phyloP scores from a whole-genome alignment of 2,329 filamentous ascomycete species.

The Fusarium algeriense region DNA sequence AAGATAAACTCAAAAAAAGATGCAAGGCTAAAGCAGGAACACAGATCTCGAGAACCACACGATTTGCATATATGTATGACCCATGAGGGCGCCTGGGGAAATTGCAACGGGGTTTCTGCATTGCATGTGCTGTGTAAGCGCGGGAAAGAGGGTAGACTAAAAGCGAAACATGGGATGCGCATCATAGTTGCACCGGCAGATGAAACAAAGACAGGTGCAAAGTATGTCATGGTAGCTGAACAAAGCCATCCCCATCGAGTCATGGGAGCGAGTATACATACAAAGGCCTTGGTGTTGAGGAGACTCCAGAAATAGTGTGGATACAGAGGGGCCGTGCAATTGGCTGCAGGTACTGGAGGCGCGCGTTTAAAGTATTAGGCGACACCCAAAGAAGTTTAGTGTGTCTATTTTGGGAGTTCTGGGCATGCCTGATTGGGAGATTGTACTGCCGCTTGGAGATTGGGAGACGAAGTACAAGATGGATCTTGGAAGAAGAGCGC shows the following conservation, averaged over 20 bases:
- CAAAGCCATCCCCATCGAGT: background rate
- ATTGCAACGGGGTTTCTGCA: slow-evolving; percentile 47
- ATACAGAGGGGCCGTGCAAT: slow-evolving; percentile 21
- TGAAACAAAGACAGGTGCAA: slow-evolving; percentile 9
- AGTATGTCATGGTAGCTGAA: background rate
- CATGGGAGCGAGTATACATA: background rate
- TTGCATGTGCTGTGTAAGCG: slow-evolving; percentile 43
- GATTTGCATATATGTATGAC: slow-evolving; percentile 35
- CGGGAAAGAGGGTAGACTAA: slow-evolving; percentile 29
- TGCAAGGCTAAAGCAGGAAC: background rate
- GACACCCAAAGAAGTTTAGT: slow-evolving; percentile 34
- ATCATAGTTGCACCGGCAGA: slow-evolving; percentile 37
- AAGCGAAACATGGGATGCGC: slow-evolving; percentile 31
- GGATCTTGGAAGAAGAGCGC: slow-evolving; percentile 26
- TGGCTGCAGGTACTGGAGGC: slow-evolving; percentile 37
- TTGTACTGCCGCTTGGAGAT: slow-evolving; percentile 19
- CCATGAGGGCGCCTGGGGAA: slow-evolving; percentile 39
- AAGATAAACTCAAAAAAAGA: background rate
- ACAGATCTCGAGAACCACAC: slow-evolving; percentile 44
- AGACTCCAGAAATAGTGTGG: slow-evolving; percentile 26
- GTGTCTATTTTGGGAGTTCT: slow-evolving; percentile 40
- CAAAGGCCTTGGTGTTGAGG: slow-evolving; percentile 37
- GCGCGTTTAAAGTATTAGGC: slow-evolving; percentile 46
- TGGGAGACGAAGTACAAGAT: slow-evolving; percentile 29
- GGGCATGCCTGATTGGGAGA: slow-evolving; percentile 27